Percentiles rank a stretch among this genome's conserved stretches.
phyloP scores from a whole-genome alignment of 2,329 filamentous ascomycete genomes.

The Diaporthe nobilis region DNA sequence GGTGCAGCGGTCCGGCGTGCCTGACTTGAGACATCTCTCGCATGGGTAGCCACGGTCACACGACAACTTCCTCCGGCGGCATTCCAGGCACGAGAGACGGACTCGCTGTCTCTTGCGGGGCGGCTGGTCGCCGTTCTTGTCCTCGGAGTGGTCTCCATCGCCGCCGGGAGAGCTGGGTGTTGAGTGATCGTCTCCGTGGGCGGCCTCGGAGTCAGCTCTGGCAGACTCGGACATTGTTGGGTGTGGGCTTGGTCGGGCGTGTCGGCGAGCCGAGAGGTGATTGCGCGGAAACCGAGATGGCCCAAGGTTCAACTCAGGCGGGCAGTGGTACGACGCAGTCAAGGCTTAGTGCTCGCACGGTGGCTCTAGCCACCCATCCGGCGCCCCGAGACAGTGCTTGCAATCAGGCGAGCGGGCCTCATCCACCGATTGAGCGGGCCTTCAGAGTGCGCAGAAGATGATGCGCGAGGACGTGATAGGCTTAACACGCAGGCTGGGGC shows the following conservation, averaged over 20 bases:
- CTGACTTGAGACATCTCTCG: conserved; percentile 73
- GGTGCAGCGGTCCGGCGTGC: conserved; percentile 71
- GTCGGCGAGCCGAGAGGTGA: conserved; percentile 37
- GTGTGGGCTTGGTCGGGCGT: conserved; percentile 31
- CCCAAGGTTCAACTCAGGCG: conserved; percentile 33
- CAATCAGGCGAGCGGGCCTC: neutral
- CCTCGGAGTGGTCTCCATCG: conserved; percentile 47
- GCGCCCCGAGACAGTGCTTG: conserved; percentile 22
- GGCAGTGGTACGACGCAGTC: conserved; percentile 33
- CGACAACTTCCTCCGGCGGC: conserved; percentile 72
- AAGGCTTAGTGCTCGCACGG: conserved; percentile 30
- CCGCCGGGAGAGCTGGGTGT: conserved; percentile 40
- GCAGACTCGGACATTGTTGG: conserved; percentile 37
- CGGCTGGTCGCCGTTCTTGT: conserved; percentile 51
- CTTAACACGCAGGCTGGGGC: conserved; percentile 17
- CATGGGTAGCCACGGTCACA: conserved; percentile 74
- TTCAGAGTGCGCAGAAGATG: conserved; percentile 4
- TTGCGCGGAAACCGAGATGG: conserved; percentile 41
- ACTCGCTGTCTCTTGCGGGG: conserved; percentile 72
- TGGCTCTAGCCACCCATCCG: conserved; percentile 28
- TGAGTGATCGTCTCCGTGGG: conserved; percentile 36
- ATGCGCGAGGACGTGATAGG: conserved; percentile 39
- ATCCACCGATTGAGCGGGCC: neutral
- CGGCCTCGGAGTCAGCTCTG: conserved; percentile 35
- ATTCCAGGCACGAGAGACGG: conserved; percentile 72